Evolutionary conservation across 2,329 filamentous ascomycete genomes (phyloP), one percentile per base, ranked within the genome.

Genomic region (Trichoderma sp.): DNA sequence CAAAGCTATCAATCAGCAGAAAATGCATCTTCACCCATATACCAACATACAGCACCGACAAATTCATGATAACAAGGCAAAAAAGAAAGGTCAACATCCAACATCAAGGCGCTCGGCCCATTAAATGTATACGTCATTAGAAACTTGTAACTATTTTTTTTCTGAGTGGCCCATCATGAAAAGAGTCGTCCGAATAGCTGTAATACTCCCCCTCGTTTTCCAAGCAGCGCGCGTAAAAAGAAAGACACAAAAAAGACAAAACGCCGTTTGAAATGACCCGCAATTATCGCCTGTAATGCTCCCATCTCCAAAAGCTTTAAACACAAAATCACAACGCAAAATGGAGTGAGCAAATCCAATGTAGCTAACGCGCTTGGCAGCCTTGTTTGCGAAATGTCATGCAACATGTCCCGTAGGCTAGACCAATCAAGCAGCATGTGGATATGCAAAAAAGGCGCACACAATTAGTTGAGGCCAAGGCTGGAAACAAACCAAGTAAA

Each of bases 401-500:
- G 17, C 39, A 25, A 59, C 6, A 12, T 27, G 19, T 25, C 34
- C 42, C 35, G 50, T 17, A n/a, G 61, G 13, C 13, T 5, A n/a
- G 27, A 25, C 15, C 19, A 22, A 13, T 37, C 48, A 19, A 39
- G 34, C 60, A 52, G 42, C 22, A 39, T 29, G 13, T n/a, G 37
- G 37, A 37, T 8, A 56, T 50, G 27, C 25, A 35, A 57, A 58
- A 58, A 34, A 7, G 42, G 6, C 6, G n/a, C 32, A 37, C 50
- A 12, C 45, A 50, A 56, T 64, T 19, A 78, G 54, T 81, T 74
- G 39, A 80, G 73, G 9, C 77, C 80, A 12, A 86, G 74, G 2
- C 87, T 86, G 27, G 80, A 80, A 42, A 89, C 86, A 72, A 89
- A 89, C 87, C 87, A 89, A 34, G 87, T 89, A 71, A 90, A 89